Evolutionary conservation across 305 asterid species (phyloP).

Genomic region (Nicotiana rustica): DNA sequence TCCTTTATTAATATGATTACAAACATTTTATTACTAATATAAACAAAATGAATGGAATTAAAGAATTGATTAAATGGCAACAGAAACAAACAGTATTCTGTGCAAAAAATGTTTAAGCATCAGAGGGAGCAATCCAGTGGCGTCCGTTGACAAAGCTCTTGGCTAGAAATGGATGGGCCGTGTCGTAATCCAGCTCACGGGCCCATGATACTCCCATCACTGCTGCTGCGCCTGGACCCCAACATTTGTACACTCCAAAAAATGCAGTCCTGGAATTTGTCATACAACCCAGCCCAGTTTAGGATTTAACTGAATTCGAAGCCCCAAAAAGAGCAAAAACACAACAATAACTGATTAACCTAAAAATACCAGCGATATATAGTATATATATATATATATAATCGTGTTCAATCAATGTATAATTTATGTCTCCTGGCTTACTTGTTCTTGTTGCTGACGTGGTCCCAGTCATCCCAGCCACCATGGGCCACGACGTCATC

Average conservation of each 20-base stretch:
- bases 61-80: constrained; percentile 21
- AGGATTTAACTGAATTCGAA: neutral
- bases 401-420: too few relatives aligned
- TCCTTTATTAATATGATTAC: neutral
- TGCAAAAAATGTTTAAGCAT: constrained; percentile 45
- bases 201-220: constrained; percentile 86
- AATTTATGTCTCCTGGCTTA: constrained; percentile 27
- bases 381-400: too few relatives aligned
- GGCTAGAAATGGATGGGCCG: constrained; percentile 85
- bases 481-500: constrained; percentile 77
- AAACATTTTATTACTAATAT: neutral
- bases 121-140: constrained; percentile 79
- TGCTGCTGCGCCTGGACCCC: constrained; percentile 80
- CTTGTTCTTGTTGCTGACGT: constrained; percentile 79
- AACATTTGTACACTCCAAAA: constrained; percentile 77
- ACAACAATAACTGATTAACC: too few relatives aligned
- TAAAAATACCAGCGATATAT: too few relatives aligned
- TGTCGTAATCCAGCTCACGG: constrained; percentile 66
- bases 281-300: neutral
- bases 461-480: constrained; percentile 96
- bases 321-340: neutral
- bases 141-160: constrained; percentile 92
- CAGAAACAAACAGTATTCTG: neutral
- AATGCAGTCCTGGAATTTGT: constrained; percentile 64
- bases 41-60: constrained; percentile 9